Evolutionary conservation across 2,329 filamentous ascomycete species (phyloP), one percentile per base, ranked within the genome.

Genomic region (Fusarium camptoceras): DNA sequence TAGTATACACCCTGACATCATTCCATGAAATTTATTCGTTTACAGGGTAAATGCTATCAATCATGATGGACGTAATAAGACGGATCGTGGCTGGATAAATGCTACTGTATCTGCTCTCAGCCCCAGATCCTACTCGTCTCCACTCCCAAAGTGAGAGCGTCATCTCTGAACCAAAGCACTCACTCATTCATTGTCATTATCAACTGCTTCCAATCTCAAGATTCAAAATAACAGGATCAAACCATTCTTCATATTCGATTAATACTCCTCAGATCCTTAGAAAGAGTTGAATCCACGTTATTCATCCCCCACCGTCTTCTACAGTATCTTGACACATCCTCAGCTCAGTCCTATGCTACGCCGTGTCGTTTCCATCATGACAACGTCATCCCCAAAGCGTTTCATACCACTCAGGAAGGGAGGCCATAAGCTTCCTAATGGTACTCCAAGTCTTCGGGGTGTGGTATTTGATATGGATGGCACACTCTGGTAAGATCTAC

Each of bases 391-490:
- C 50, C 79, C 80, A 27, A 82, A 82, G 69, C 83, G 83, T 31
- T 91, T 91, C 73, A 86, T 87, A 44, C 88, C 89, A 14, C 77
- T 91, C 50, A 83, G 81, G 61, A 75, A 78, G 22, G 79, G 78
- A 9, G 71, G 75, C 12, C 55, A 66, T 51, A 67, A 65, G 14
- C 69, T 79, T 8, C 73, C 78, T 5, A 71, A 75, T 25, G 76
- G 76, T 11, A 76, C 80, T 24, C 86, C 86, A 3, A 82, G 77
- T 59, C 79, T 92, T 28, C 83, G 84, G 64, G 89, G 89, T 6
- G 81, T 91, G 3, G 85, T 98, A 16, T 98, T 98, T 81, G 95
- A 99, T 81, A 93, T 99, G 68, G 95, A 99, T 80, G 95, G 95
- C 6, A 99, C 95, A 25, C 81, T 98, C 64, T 98, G 92, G 94